A percentile compares a stretch with the other conserved stretches of the same genome.
phyloP scores from a whole-genome alignment of 176 grass and related monocot species.

The Leersia perrieri region DNA sequence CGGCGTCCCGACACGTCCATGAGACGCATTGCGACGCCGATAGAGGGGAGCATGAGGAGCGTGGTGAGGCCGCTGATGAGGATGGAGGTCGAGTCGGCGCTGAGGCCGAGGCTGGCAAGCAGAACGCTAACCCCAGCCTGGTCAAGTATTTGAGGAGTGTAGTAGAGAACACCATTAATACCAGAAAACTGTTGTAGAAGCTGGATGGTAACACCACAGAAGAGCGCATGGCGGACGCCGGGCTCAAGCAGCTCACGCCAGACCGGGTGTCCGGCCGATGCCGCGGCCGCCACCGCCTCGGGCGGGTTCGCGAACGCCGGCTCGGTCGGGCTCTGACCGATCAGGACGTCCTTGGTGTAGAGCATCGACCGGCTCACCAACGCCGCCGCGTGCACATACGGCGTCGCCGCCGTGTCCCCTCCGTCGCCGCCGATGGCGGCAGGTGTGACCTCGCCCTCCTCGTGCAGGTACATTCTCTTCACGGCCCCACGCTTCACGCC shows the following conservation, averaged over 20 bases:
- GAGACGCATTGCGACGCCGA: constrained; percentile 79
- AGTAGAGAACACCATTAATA: constrained; percentile 88
- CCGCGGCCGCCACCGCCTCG: background rate
- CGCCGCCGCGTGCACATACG: constrained; percentile 68
- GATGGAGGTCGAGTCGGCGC: constrained; percentile 70
- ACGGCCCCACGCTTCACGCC: constrained; percentile 46
- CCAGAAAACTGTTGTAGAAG: constrained; percentile 89
- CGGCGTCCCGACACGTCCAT: constrained; percentile 82
- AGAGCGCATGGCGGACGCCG: constrained; percentile 60
- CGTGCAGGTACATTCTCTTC: constrained; percentile 86
- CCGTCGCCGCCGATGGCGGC: background rate
- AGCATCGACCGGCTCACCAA: constrained; percentile 64
- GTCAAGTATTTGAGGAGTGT: constrained; percentile 88
- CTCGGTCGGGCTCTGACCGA: constrained; percentile 38
- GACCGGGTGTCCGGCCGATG: background rate
- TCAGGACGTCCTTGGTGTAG: constrained; percentile 64
- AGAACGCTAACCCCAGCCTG: constrained; percentile 85
- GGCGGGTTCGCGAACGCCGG: constrained; percentile 58
- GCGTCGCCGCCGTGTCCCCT: background rate
- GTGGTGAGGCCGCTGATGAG: constrained; percentile 70
- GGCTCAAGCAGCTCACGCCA: constrained; percentile 65
- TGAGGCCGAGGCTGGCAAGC: constrained; percentile 41
- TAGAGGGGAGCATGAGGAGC: constrained; percentile 76
- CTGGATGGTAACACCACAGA: constrained; percentile 64
- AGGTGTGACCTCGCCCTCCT: constrained; percentile 19